A percentile compares a stretch with the other conserved stretches of the same genome.
Conservation (phyloP, 1,284 basidiomycete species). For the Ganoderma sp. region DNA sequence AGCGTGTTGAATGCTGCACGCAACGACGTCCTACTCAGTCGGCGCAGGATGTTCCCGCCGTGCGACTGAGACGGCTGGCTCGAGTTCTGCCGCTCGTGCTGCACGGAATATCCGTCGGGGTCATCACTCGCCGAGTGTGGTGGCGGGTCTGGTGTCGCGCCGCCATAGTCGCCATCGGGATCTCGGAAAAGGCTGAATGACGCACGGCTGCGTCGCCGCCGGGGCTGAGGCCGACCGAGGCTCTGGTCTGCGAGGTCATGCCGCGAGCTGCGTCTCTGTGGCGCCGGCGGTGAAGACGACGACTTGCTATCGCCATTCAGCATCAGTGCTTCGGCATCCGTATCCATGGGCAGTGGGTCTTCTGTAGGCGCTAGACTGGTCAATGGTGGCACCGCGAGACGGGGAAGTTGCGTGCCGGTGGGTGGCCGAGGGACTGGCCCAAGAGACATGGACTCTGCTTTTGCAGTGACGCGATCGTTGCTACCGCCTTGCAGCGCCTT, state of each 20-base stretch:
- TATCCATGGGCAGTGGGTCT: conserved; percentile 61
- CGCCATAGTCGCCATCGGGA: conserved; percentile 35
- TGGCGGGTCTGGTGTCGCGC: conserved; percentile 40
- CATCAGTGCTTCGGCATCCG: conserved; percentile 51
- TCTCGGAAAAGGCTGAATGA: conserved; percentile 11
- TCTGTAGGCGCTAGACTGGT: conserved; percentile 48
- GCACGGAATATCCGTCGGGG: conserved; percentile 19
- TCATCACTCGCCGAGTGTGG: conserved; percentile 29
- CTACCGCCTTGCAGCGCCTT: conserved; percentile 48
- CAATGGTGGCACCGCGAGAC: conserved; percentile 26
- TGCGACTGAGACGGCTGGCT: conserved; percentile 10
- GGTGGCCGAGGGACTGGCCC: conserved; percentile 34
- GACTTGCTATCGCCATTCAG: conserved; percentile 42
- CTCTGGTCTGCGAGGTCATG: conserved; percentile 19
- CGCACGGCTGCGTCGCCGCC: conserved; percentile 26
- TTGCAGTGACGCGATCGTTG: conserved; percentile 31
- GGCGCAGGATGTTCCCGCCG: conserved; percentile 30
- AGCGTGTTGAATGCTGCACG: conserved; percentile 50
- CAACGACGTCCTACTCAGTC: conserved; percentile 58
- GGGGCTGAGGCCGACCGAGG: conserved; percentile 26
- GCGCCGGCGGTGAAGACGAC: conserved; percentile 14
- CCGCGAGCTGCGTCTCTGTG: conserved; percentile 9
- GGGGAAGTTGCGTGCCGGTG: conserved; percentile 34
- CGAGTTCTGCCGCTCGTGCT: conserved; percentile 12
- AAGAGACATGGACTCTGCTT: conserved; percentile 32